phyloP scores from a whole-genome alignment of 768 basidiomycete genomes.

The Kwoniella heveanensis region DNA sequence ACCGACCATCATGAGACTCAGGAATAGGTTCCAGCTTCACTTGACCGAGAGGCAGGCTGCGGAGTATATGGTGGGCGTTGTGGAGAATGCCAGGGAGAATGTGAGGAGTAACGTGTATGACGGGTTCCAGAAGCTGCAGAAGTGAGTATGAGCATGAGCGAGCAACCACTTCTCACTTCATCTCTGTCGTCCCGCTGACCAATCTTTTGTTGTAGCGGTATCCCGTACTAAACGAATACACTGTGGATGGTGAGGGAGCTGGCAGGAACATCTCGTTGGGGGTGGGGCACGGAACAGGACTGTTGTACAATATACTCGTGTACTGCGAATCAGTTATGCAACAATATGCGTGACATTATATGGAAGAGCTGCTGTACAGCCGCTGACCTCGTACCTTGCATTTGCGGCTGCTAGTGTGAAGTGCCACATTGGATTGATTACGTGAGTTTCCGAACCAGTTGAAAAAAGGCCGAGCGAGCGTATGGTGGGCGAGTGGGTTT shows the following conservation, averaged over 20 bases:
- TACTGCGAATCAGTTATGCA: too few relatives aligned
- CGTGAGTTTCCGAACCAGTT: conserved; percentile 13
- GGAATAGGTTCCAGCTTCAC: conserved; percentile 80
- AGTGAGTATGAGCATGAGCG: conserved; percentile 35
- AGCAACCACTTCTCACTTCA: background rate
- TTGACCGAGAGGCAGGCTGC: conserved; percentile 88
- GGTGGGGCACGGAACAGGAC: too few relatives aligned
- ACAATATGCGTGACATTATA: background rate
- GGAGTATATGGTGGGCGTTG: conserved; percentile 84
- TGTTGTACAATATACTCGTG: too few relatives aligned
- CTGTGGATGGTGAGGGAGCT: too few relatives aligned
- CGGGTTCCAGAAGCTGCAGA: conserved; percentile 71
- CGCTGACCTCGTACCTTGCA: too few relatives aligned
- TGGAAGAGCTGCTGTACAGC: too few relatives aligned
- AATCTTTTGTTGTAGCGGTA: too few relatives aligned
- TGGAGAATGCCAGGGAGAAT: conserved; percentile 94
- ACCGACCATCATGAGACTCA: conserved; percentile 78
- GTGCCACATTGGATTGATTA: conserved; percentile 15
- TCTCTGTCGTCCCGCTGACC: too few relatives aligned
- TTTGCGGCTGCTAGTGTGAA: too few relatives aligned
- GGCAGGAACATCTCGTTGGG: too few relatives aligned
- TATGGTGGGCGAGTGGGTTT: conserved; percentile 5
- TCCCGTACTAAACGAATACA: conserved; percentile 34
- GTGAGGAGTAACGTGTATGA: conserved; percentile 90
- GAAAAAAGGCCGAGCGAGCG: conserved; percentile 3